A percentile compares a stretch with the other conserved stretches of the same genome.
Evolutionary conservation across 129 eudicot genomes (phyloP).

Genomic region (Lonicera japonica): DNA sequence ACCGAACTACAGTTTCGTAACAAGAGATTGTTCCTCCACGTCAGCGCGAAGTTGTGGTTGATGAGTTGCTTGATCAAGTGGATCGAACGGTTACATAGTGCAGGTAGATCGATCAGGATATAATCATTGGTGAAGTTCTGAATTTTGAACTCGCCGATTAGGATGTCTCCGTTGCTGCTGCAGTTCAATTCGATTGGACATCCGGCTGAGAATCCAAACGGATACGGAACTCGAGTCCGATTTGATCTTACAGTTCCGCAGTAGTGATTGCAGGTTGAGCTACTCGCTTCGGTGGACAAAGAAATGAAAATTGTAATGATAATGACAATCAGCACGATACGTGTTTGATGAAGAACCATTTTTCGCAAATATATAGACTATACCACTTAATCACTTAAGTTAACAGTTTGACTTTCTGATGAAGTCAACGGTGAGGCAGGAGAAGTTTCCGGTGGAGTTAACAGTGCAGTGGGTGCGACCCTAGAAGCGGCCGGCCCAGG

Average conservation of each 20-base stretch:
- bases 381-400: no score
- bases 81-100: slow-evolving; percentile 41
- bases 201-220: slow-evolving; percentile 66
- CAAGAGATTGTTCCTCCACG: slow-evolving; percentile 40
- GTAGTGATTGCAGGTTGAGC: slow-evolving; percentile 21
- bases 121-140: slow-evolving; percentile 36
- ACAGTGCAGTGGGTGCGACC: no score
- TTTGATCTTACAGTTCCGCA: slow-evolving; percentile 18
- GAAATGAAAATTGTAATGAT: slow-evolving; percentile 10
- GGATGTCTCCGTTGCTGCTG: background rate
- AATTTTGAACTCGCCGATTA: slow-evolving; percentile 21
- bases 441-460: no score
- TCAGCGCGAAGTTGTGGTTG: slow-evolving; percentile 30
- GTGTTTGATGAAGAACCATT: no score
- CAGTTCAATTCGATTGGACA: slow-evolving; percentile 47
- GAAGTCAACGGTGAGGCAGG: no score
- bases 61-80: slow-evolving; percentile 6
- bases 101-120: slow-evolving; percentile 33
- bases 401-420: no score
- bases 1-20: slow-evolving; percentile 35
- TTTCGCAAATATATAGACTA: no score
- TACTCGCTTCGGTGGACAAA: slow-evolving; percentile 8
- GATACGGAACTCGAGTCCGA: slow-evolving; percentile 35
- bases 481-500: no score
- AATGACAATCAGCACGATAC: slow-evolving; percentile 12